Evolutionary conservation across 768 basidiomycete genomes (phyloP).

Genomic region (Roridomyces roridus): DNA sequence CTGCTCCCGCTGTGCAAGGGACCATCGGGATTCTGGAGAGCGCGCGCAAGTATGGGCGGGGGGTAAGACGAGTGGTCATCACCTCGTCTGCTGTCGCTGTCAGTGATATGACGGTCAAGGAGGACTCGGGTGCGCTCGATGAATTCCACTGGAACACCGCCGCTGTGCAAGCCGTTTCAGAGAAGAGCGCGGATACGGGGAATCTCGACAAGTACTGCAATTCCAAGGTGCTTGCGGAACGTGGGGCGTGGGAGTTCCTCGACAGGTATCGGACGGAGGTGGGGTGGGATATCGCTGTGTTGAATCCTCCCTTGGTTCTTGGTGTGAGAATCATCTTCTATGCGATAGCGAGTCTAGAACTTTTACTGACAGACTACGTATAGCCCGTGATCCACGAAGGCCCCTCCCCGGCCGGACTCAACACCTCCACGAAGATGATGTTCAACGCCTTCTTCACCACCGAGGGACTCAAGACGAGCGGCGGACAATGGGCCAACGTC

Average conservation of each 20-base stretch:
- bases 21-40: conserved; percentile 44
- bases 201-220: too few relatives aligned
- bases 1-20: conserved; percentile 45
- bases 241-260: too few relatives aligned
- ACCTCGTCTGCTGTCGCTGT: too few relatives aligned
- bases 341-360: background rate
- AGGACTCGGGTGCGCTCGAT: too few relatives aligned
- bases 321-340: background rate
- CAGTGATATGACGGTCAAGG: too few relatives aligned
- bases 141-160: too few relatives aligned
- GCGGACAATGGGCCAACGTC: background rate
- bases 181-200: too few relatives aligned
- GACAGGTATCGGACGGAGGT: background rate
- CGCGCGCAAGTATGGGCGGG: conserved; percentile 30
- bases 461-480: background rate
- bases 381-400: background rate
- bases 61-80: too few relatives aligned
- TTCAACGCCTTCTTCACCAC: background rate
- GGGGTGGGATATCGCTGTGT: background rate
- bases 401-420: background rate
- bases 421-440: background rate
- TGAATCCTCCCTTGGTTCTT: background rate
- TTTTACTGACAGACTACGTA: background rate
- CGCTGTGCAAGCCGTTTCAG: too few relatives aligned
- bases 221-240: too few relatives aligned